Base-by-base conservation (phyloP, 176 grass and related monocot species). In the Guadua angustifolia region DNA sequence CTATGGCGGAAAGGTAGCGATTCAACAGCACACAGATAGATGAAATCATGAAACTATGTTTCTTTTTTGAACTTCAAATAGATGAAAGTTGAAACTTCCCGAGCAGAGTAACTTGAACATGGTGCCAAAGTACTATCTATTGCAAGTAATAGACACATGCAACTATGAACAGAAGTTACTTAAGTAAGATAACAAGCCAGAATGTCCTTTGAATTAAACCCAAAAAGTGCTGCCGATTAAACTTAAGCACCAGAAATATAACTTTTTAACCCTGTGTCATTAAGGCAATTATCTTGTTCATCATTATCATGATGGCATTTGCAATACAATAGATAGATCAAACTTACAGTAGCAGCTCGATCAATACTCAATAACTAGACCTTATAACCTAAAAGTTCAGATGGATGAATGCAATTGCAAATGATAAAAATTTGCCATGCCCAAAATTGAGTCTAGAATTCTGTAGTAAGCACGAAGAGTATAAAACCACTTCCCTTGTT, bases 391-490 rank as follows among this genome's bases (percentile, higher is more conserved):
- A 57, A 69, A 60, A 83, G 52, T 55, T 87, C 42, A 80, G 52
- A 84, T 32, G 43, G 79, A 84, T 62, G 80, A 56, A 87, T 75
- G 80, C 75, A 83, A 69, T 63, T 75, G 61, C 75, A 60, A 75
- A 16, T 62, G 69, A 87, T 69, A 74, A 80, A 81, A 69, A 46
- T 2, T 69, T 78, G 69, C 18, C 68, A 84, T 26, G 80, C 33
- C 75, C 61, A 90, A 87, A 90, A 82, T 75, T 50, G 49, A 82
- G 55, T 71, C 72, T 64, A 89, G 12, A 80, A 69, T 75, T 86
- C 76, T 79, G 56, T 70, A 51, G 55, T 83, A 83, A 90, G 68
- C 45, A 83, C 69, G 84, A 60, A 49, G 74, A 63, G 52, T 75
- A 51, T 32, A 67, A 26, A 68, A 43, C 49, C 59, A 69, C 69